phyloP scores from a whole-genome alignment of 2,329 filamentous ascomycete species.

The Chaetomiaceae sp. region DNA sequence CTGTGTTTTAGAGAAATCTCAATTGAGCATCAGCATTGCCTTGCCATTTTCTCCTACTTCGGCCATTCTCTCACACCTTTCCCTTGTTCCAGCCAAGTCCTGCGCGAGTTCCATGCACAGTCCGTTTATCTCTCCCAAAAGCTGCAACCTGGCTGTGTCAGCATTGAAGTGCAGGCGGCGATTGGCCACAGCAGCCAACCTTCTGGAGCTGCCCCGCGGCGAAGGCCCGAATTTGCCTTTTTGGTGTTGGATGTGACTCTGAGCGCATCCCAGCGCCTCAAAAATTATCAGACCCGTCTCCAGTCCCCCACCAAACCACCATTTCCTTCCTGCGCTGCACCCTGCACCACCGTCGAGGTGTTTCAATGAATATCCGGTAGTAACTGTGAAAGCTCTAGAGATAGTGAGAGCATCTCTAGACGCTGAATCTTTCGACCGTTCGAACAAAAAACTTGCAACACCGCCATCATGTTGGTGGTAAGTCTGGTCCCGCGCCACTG shows the following conservation, averaged over 20 bases:
- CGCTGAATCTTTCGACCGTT: constrained; percentile 38
- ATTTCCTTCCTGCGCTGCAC: constrained; percentile 21
- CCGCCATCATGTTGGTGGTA: constrained; percentile 33
- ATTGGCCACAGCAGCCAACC: constrained; percentile 13
- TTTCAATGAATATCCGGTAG: constrained; percentile 64
- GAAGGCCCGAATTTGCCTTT: constrained; percentile 10
- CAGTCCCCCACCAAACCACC: constrained; percentile 25
- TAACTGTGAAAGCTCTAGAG: constrained; percentile 67
- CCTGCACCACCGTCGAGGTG: constrained; percentile 24
- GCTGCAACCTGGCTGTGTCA: constrained; percentile 1
- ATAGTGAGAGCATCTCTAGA: constrained; percentile 74
- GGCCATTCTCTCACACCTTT: too few relatives aligned
- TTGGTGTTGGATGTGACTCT: constrained; percentile 14
- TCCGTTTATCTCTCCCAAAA: neutral
- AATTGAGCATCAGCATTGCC: too few relatives aligned
- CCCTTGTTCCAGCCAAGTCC: neutral
- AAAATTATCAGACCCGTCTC: constrained; percentile 19
- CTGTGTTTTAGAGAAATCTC: too few relatives aligned
- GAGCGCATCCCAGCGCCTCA: constrained; percentile 15
- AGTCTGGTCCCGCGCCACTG: constrained; percentile 21
- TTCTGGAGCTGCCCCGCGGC: constrained; percentile 16
- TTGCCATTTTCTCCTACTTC: too few relatives aligned
- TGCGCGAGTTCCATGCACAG: too few relatives aligned
- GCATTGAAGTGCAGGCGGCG: constrained; percentile 11
- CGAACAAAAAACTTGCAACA: constrained; percentile 5